A percentile compares a stretch with the other conserved stretches of the same genome.
These are phyloP conservation scores for Botrytis tulipae DNA, from an alignment of 2,329 filamentous ascomycete species.

Conservation along the genomic window DNA sequence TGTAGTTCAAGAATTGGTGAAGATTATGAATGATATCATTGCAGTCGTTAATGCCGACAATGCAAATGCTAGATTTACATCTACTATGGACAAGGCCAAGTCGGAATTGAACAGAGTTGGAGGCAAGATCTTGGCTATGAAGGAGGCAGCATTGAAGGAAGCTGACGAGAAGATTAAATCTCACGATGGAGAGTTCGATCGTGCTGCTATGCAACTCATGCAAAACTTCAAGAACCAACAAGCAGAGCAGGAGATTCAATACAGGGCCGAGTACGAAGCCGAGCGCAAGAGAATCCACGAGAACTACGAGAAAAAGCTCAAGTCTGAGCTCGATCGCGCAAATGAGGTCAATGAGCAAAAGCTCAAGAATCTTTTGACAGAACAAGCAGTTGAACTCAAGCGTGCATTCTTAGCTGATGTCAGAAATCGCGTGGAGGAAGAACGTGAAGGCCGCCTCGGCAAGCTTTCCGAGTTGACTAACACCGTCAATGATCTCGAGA, in stretches of 20 bases:
- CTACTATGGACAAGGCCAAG: conserved; percentile 83
- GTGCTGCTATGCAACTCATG: conserved; percentile 83
- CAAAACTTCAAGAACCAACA: conserved; percentile 82
- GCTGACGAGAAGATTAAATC: conserved; percentile 61
- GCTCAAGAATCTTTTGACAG: conserved; percentile 78
- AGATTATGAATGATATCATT: conserved; percentile 95
- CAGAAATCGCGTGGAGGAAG: conserved; percentile 77
- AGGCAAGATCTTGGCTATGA: conserved; percentile 70
- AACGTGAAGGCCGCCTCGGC: conserved; percentile 82
- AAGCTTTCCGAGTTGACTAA: conserved; percentile 78
- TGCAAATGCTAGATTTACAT: conserved; percentile 72
- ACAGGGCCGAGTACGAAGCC: conserved; percentile 82
- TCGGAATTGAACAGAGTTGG: conserved; percentile 75
- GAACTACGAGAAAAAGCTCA: conserved; percentile 76
- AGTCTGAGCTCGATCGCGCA: conserved; percentile 75
- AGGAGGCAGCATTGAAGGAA: conserved; percentile 70
- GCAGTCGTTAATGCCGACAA: conserved; percentile 87
- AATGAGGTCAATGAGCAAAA: conserved; percentile 79
- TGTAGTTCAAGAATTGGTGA: conserved; percentile 87
- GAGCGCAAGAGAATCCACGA: conserved; percentile 79
- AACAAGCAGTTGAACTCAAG: conserved; percentile 89
- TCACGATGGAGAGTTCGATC: conserved; percentile 76
- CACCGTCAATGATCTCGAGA: conserved; percentile 79
- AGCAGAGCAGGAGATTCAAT: conserved; percentile 74
- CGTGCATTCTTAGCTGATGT: conserved; percentile 79